A percentile compares a stretch with the other conserved stretches of the same genome.
Conservation (phyloP, 805 yeast species). For the Suhomyces emberorum region DNA sequence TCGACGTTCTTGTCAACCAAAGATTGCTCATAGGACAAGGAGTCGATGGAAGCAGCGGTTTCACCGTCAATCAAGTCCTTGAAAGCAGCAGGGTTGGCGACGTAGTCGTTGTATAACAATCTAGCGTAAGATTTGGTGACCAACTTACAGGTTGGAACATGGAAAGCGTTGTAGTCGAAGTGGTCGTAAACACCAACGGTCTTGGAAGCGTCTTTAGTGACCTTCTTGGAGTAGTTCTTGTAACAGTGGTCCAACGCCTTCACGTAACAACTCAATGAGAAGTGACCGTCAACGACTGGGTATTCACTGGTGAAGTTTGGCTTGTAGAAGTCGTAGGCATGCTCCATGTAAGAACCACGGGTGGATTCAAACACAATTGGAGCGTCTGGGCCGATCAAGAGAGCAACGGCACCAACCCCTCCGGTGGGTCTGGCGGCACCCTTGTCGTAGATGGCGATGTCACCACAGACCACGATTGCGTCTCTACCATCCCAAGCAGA, state of each 20-base stretch:
- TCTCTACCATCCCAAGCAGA: constrained; percentile 97
- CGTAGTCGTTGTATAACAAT: constrained; percentile 83
- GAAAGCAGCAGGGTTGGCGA: constrained; percentile 61
- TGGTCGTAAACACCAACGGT: constrained; percentile 60
- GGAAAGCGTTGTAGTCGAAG: constrained; percentile 95
- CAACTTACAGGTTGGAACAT: constrained; percentile 95
- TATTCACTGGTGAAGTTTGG: constrained; percentile 96
- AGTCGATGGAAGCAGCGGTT: constrained; percentile 50
- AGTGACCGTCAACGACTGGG: constrained; percentile 97
- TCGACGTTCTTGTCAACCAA: constrained; percentile 78
- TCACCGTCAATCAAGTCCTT: constrained; percentile 41
- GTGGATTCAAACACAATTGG: constrained; percentile 88
- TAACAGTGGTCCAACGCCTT: constrained; percentile 89
- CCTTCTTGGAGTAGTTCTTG: constrained; percentile 72
- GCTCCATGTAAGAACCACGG: constrained; percentile 93
- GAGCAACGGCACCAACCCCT: constrained; percentile 96
- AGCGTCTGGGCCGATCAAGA: constrained; percentile 95
- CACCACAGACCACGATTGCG: constrained; percentile 96
- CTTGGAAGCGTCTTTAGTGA: constrained; percentile 44
- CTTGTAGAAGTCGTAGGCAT: constrained; percentile 97
- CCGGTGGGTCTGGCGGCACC: constrained; percentile 99
- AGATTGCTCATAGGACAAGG: constrained; percentile 69
- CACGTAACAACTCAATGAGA: constrained; percentile 88
- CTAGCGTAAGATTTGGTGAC: constrained; percentile 92
- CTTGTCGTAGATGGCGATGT: constrained; percentile 93